Evolutionary conservation across 805 yeast species (phyloP).

Genomic region (Brettanomyces nanus): DNA sequence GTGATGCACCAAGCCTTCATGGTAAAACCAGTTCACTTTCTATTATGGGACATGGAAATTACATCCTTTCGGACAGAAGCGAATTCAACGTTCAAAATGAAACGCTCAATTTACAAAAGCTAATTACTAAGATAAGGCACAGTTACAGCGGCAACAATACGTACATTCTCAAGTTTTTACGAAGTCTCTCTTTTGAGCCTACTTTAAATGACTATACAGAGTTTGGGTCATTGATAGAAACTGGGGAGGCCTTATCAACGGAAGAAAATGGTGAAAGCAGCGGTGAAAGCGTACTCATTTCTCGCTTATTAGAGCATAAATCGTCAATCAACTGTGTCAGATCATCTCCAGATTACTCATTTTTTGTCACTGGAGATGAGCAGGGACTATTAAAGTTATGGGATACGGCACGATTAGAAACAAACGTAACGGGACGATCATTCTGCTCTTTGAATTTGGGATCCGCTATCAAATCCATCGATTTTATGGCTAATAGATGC

Average conservation of each 20-base stretch:
- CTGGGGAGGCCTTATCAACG: conserved; percentile 1
- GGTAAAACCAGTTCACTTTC: neutral
- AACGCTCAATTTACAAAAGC: conserved; percentile 15
- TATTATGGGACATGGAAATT: conserved; percentile 3
- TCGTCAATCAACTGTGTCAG: conserved; percentile 49
- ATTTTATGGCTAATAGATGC: conserved; percentile 45
- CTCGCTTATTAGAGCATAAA: conserved; percentile 58
- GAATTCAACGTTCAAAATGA: conserved; percentile 20
- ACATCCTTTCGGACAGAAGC: conserved; percentile 14
- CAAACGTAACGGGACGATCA: conserved; percentile 47
- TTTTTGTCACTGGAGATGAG: conserved; percentile 72
- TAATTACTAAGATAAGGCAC: conserved; percentile 28
- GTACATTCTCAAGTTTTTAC: conserved; percentile 49
- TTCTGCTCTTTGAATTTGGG: conserved; percentile 39
- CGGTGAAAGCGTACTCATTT: conserved; percentile 31
- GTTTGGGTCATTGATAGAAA: conserved; percentile 42
- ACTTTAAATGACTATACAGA: conserved; percentile 53
- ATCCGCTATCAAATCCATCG: conserved; percentile 39
- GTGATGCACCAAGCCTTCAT: conserved; percentile 11
- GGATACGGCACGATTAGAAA: conserved; percentile 62
- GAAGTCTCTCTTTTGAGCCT: conserved; percentile 46
- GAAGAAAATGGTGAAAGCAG: conserved; percentile 33
- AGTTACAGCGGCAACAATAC: conserved; percentile 66
- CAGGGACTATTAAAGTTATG: conserved; percentile 68
- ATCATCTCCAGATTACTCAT: conserved; percentile 52